A percentile compares a stretch with the other conserved stretches of the same genome.
Evolutionary conservation across 2,329 filamentous ascomycete genomes (phyloP).

Genomic region (Claviceps sorghi): DNA sequence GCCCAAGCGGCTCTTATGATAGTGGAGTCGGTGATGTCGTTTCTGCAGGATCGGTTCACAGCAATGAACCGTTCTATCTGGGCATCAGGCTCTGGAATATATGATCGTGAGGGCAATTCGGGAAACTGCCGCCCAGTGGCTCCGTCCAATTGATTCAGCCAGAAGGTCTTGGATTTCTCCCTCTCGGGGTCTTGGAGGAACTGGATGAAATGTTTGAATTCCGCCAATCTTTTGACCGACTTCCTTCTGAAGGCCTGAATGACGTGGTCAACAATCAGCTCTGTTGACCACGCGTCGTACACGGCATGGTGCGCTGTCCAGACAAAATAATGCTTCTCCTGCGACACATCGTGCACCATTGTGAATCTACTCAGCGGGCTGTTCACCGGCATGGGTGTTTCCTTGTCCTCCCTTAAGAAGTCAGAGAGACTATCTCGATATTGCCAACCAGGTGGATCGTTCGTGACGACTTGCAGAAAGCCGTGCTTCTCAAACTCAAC

Average conservation of each 20-base stretch:
- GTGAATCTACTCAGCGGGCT: slow-evolving; percentile 7
- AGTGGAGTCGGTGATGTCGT: slow-evolving; percentile 9
- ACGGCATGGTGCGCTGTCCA: slow-evolving; percentile 24
- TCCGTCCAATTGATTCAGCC: slow-evolving; percentile 24
- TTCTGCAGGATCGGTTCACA: slow-evolving; percentile 7
- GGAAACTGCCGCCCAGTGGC: slow-evolving; percentile 7
- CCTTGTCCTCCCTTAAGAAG: neutral
- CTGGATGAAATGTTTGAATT: slow-evolving; percentile 26
- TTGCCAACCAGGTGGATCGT: neutral
- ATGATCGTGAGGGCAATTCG: neutral
- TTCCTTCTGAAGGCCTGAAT: slow-evolving; percentile 6
- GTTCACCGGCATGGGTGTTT: slow-evolving; percentile 8
- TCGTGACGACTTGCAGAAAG: slow-evolving; percentile 7
- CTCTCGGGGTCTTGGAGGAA: slow-evolving; percentile 22
- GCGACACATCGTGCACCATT: slow-evolving; percentile 1
- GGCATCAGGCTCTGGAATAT: slow-evolving; percentile 3
- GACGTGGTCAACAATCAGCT: slow-evolving; percentile 14
- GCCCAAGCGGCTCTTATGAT: slow-evolving; percentile 16
- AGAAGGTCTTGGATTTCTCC: slow-evolving; percentile 19
- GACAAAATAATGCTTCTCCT: slow-evolving; percentile 4
- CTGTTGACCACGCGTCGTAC: slow-evolving; percentile 38
- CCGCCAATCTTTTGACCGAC: neutral
- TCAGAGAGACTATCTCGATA: neutral
- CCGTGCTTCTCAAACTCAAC: slow-evolving; percentile 7
- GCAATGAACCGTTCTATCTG: slow-evolving; percentile 1